These are phyloP conservation scores for Gonapodya prolifera DNA, from an alignment of 192 early-diverging fungal genomes.

Conservation along the genomic window DNA sequence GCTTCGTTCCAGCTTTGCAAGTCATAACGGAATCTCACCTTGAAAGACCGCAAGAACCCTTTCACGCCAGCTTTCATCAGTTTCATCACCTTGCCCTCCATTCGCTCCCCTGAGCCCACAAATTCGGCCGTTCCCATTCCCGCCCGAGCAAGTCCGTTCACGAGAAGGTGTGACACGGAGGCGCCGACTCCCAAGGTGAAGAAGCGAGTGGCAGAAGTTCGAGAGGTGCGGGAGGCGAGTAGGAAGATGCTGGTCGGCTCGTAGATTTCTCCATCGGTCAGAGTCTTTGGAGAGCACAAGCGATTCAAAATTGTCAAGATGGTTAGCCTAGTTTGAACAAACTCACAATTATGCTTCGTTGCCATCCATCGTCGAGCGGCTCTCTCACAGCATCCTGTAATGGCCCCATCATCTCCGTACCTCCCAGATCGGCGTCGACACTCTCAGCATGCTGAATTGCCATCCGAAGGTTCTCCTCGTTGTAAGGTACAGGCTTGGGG, in stretches of 20 bases:
- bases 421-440: conserved; percentile 26
- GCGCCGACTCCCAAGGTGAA: conserved; percentile 35
- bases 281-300: background rate
- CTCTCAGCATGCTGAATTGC: conserved; percentile 15
- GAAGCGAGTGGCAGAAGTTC: conserved; percentile 13
- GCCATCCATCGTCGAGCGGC: too few species aligned
- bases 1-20: background rate
- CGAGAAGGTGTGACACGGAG: conserved; percentile 31
- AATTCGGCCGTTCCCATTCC: conserved; percentile 34
- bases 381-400: too few species aligned
- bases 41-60: conserved; percentile 27
- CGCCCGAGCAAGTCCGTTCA: conserved; percentile 29
- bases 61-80: conserved; percentile 35
- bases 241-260: conserved; percentile 21
- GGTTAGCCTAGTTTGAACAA: too few species aligned
- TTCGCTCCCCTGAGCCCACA: conserved; percentile 26
- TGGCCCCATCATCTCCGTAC: conserved; percentile 27
- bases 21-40: conserved; percentile 15
- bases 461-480: conserved; percentile 13
- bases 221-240: background rate
- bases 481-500: conserved; percentile 18
- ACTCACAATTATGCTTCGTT: too few species aligned
- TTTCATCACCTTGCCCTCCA: conserved; percentile 34
- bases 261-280: conserved; percentile 18
- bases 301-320: too few species aligned